Evolutionary conservation across 805 yeast genomes (phyloP), one percentile per base, ranked within the genome.

Genomic region (Starmerella bacillaris): DNA sequence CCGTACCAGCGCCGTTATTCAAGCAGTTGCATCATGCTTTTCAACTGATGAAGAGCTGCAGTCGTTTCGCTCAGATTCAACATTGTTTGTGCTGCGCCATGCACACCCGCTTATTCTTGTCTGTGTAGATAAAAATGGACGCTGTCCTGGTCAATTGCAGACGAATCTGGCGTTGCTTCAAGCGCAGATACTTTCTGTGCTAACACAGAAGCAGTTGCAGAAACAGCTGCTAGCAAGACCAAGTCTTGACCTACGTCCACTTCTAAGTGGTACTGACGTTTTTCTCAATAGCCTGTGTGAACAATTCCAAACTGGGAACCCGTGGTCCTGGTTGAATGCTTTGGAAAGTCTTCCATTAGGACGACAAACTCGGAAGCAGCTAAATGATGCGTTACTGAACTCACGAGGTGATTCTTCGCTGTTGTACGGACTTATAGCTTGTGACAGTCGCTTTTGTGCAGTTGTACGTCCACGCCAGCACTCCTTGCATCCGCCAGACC

Each of bases 381-480:
- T 83, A 24, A 72, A 73, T 42, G 58, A 61, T 1, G 65, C 72
- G 2, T 50, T 79, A 28, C 50, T 73, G 6, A 57, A 56, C n/a
- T 53, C 62, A 33, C 58, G 65, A 50, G 43, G 67, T 16, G 64
- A 64, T 3, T 20, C 37, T n/a, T 71, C 74, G 22, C 53, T 84
- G 9, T 57, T 89, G 4, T 89, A 86, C 54, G 89, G 89, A 0
- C 54, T 84, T 31, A 54, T 86, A 1, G 67, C 78, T 3, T 71
- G 76, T 2, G 68, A 66, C 27, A 72, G 74, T n/a, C 61, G 70
- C 37, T 56, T 89, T 14, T 64, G 82, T 19, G 68, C 78, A 4
- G 73, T 74, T 1, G 56, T 82, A 46, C 64, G 92, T 33, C 95
- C 95, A 0, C 67, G 65, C 35, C 68, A 68, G 20, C 96, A 86